Conservation (phyloP, 306 rosid genomes). For the Fagus crenata region DNA sequence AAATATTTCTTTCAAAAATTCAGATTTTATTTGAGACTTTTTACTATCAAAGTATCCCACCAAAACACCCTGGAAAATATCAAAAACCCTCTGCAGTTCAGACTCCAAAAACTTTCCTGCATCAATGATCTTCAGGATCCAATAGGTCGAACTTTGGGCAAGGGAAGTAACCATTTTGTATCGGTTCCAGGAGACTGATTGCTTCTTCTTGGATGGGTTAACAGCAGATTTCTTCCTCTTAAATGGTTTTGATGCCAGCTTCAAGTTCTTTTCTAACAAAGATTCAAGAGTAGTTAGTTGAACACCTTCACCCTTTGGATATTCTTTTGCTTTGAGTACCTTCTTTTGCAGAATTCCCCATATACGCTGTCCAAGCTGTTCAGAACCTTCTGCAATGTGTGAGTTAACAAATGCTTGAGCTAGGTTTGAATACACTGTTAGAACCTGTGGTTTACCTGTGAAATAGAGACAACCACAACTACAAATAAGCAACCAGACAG, state of each 20-base stretch:
- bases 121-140: constrained; percentile 80
- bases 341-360: constrained; percentile 88
- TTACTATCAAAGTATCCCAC: constrained; percentile 61
- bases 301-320: constrained; percentile 74
- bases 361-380: constrained; percentile 89
- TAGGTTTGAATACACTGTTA: constrained; percentile 69
- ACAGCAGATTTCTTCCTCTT: constrained; percentile 64
- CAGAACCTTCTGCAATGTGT: constrained; percentile 78
- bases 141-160: constrained; percentile 77
- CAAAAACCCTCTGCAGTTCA: constrained; percentile 54
- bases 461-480: constrained; percentile 20
- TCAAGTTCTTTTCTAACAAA: constrained; percentile 70
- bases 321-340: constrained; percentile 74
- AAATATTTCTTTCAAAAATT: constrained; percentile 72
- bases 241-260: constrained; percentile 77
- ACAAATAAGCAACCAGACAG: constrained; percentile 4
- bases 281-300: constrained; percentile 69
- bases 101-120: constrained; percentile 53
- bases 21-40: constrained; percentile 77
- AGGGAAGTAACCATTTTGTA: constrained; percentile 71
- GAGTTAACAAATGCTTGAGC: constrained; percentile 71
- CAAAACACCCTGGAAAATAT: constrained; percentile 55
- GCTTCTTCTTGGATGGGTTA: constrained; percentile 55
- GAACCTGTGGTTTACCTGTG: constrained; percentile 82
- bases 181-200: constrained; percentile 58